A percentile compares a stretch with the other conserved stretches of the same genome.
phyloP scores from a whole-genome alignment of 371 early-diverging fungal species.

The Syncephalastrum racemosum region DNA sequence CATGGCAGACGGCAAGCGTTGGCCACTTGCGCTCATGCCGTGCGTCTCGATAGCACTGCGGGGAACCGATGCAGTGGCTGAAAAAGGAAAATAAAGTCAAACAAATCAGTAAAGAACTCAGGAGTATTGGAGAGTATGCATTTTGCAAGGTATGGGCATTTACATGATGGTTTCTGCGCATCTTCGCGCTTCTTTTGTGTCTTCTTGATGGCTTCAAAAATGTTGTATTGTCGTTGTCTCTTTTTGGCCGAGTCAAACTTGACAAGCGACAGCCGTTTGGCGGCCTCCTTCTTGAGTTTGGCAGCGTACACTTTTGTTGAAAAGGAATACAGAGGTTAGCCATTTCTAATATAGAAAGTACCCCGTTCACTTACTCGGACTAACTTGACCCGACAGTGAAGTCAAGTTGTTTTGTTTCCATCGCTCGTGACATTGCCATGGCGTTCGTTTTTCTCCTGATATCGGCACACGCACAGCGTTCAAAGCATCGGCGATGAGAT shows the following conservation, averaged over 20 bases:
- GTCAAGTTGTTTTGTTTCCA: constrained; percentile 49
- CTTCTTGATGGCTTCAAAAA: constrained; percentile 52
- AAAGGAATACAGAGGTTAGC: constrained; percentile 1
- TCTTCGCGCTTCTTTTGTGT: constrained; percentile 52
- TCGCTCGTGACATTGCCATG: constrained; percentile 68
- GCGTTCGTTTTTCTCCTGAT: constrained; percentile 54
- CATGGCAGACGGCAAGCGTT: constrained; percentile 63
- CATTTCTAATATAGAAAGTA: not conserved
- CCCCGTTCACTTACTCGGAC: constrained; percentile 27
- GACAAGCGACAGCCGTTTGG: constrained; percentile 28
- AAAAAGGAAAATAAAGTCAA: not conserved
- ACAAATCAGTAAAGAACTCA: not conserved
- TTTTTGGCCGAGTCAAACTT: constrained; percentile 44
- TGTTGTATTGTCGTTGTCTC: constrained; percentile 35
- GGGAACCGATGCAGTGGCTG: constrained; percentile 33
- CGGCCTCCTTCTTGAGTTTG: constrained; percentile 25
- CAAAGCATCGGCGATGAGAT: constrained; percentile 61
- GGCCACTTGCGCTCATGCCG: constrained; percentile 46
- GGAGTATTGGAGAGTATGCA: no score
- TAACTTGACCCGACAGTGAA: constrained; percentile 49
- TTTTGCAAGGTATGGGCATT: not conserved
- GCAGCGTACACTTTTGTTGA: constrained; percentile 23
- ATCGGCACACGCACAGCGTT: constrained; percentile 55
- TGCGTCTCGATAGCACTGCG: constrained; percentile 47
- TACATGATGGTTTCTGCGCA: constrained; percentile 33